Percentiles rank a stretch among this genome's conserved stretches.
These are phyloP conservation scores for Neurospora terricola DNA, from an alignment of 495 filamentous ascomycete species.

Conservation along the genomic window DNA sequence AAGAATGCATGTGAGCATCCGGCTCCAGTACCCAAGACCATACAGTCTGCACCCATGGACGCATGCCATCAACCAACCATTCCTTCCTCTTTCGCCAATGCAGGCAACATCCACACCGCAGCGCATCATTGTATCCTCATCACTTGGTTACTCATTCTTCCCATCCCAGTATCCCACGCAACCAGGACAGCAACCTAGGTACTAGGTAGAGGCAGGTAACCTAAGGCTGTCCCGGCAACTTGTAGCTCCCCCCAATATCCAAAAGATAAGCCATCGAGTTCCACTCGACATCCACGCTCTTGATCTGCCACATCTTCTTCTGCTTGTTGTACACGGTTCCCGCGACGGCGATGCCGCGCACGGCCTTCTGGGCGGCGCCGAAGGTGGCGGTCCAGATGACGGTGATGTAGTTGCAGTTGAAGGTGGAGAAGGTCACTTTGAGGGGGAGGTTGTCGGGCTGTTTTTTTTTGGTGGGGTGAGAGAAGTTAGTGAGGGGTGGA, in stretches of 20 bases:
- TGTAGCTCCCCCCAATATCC: slow-evolving; percentile 16
- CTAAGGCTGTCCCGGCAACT: slow-evolving; percentile 4
- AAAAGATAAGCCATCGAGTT: slow-evolving; percentile 16
- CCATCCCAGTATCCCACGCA: no score
- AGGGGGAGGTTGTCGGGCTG: slow-evolving; percentile 15
- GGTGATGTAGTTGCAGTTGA: slow-evolving; percentile 16
- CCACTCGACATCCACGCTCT: slow-evolving; percentile 23
- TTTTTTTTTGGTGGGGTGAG: neutral
- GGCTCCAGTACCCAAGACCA: no score
- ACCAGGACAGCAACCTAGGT: no score
- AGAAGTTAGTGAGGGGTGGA: neutral
- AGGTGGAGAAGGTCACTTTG: slow-evolving; percentile 4
- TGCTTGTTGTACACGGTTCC: slow-evolving; percentile 5
- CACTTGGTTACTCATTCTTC: no score
- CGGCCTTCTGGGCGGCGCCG: slow-evolving; percentile 1
- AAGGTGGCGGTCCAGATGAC: slow-evolving; percentile 21
- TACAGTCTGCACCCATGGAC: no score
- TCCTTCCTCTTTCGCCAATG: no score
- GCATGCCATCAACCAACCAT: no score
- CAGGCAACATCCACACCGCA: no score
- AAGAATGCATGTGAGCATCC: no score
- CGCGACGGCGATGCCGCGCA: slow-evolving; percentile 21
- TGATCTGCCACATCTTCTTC: slow-evolving; percentile 18
- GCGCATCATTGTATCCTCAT: no score
- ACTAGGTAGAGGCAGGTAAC: neutral